Base-by-base conservation (phyloP, 1,139 yeast genomes). In the Kodamaea derodonti region DNA sequence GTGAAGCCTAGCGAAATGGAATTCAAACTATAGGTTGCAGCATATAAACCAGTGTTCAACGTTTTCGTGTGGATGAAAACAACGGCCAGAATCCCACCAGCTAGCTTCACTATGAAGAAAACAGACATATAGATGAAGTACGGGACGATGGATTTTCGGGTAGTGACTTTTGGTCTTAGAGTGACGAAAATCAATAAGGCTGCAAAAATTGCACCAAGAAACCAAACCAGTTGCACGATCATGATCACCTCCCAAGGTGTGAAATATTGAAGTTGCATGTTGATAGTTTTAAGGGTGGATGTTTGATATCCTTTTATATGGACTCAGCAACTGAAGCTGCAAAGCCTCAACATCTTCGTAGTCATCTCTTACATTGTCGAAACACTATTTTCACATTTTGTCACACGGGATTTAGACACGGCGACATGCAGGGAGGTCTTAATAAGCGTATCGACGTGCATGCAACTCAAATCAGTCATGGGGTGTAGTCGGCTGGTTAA, bases 11-110 rank as follows among this genome's bases (percentile, higher is more conserved):
- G 28, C 8, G 52, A 42, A 14, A 46, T 36, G 4, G 47, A 36
- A 31, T 51, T 50, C 26, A 48, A 48, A 11, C 49, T 32, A 22
- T 45, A 50, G 3, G 54, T 41, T 3, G 49, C 52, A 31, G 46
- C 48, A 20, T 39, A 40, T 10, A 45, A 31, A 7, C 42, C 41
- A 14, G 10, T 12, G 20, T 36, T 38, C 16, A 40, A 38, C 4
- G 13, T 23, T 3, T 26, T 26, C 8, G 29, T 29, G n/a, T 41
- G 36, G n/a, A 47, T 32, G 13, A 39, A 27, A 2, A 49, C 32
- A 14, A 43, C 26, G 6, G 41, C 43, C 18, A 45, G 37, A 20
- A 46, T 36, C 12, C 50, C 55, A n/a, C 56, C 56, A 11, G 39
- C 45, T 2, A 48, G 25, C 32, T 51, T 51, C 25, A 48, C 49